Percentiles rank a stretch among this genome's conserved stretches.
Evolutionary conservation across 2,329 filamentous ascomycete genomes (phyloP).

Genomic region (Microsporum audouinii): DNA sequence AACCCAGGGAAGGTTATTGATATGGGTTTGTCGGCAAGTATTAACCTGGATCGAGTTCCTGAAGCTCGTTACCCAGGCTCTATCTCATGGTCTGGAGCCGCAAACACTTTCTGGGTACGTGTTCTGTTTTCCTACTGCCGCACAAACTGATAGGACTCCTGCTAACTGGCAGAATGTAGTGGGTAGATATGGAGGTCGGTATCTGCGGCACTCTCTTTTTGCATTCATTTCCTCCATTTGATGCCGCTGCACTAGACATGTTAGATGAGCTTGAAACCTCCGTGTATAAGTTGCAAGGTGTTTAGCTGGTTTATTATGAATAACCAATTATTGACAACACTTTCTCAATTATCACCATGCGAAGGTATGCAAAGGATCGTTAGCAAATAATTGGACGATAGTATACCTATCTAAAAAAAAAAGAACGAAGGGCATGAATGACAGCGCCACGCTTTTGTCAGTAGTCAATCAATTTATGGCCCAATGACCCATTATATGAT

Average conservation of each 20-base stretch:
- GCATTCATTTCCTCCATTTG: slow-evolving; percentile 6
- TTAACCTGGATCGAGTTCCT: slow-evolving; percentile 6
- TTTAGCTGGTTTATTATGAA: neutral
- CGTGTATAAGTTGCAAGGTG: neutral
- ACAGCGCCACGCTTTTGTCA: too few relatives aligned
- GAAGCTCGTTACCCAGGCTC: neutral
- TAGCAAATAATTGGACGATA: too few relatives aligned
- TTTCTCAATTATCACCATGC: too few relatives aligned
- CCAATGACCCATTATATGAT: too few relatives aligned
- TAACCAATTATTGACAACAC: too few relatives aligned
- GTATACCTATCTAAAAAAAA: too few relatives aligned
- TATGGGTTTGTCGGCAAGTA: slow-evolving; percentile 5
- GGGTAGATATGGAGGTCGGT: slow-evolving; percentile 6
- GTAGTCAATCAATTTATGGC: too few relatives aligned
- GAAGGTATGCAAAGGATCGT: too few relatives aligned
- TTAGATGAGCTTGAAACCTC: slow-evolving; percentile 5
- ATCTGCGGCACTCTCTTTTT: slow-evolving; percentile 7
- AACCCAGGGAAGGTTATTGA: neutral
- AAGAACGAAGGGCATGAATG: too few relatives aligned
- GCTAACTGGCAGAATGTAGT: neutral
- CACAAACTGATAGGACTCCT: neutral
- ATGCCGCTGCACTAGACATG: slow-evolving; percentile 1
- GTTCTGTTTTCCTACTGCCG: neutral
- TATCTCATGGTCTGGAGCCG: slow-evolving; percentile 3
- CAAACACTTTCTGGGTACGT: slow-evolving; percentile 11